Percentiles rank a stretch among this genome's conserved stretches.
These are phyloP conservation scores for Xerocomus cyaneibrunnescens DNA, from an alignment of 1,284 basidiomycete species.

Conservation along the genomic window DNA sequence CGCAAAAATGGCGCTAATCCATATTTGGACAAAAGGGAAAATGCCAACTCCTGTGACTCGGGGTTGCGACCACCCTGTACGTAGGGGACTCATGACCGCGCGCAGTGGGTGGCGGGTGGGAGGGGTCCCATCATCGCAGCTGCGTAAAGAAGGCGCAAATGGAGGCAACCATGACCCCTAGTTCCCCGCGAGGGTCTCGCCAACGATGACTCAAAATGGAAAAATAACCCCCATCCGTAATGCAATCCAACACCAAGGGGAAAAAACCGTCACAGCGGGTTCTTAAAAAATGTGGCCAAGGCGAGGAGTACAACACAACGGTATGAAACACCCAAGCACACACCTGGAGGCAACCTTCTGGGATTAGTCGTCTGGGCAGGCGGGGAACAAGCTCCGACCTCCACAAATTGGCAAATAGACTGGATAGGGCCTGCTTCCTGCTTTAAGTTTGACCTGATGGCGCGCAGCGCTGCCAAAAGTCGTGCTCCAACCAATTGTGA, in stretches of 20 bases:
- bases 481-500: constrained; percentile 56
- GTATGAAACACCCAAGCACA: constrained; percentile 18
- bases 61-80: constrained; percentile 6
- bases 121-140: constrained; percentile 1
- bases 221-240: neutral
- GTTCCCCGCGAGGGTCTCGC: constrained; percentile 8
- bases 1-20: constrained; percentile 10
- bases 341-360: constrained; percentile 10
- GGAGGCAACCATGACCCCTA: constrained; percentile 4
- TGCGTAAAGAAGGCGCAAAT: constrained; percentile 18
- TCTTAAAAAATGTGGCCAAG: constrained; percentile 7
- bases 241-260: constrained; percentile 2
- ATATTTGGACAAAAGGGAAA: constrained; percentile 10
- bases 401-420: constrained; percentile 23
- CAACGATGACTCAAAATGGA: constrained; percentile 8
- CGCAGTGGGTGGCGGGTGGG: constrained; percentile 5
- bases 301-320: constrained; percentile 1
- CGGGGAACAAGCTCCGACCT: constrained; percentile 38
- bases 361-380: constrained; percentile 16
- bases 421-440: constrained; percentile 1
- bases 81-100: constrained; percentile 7
- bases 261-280: neutral
- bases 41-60: constrained; percentile 8
- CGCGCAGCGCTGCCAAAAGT: constrained; percentile 48
- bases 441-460: constrained; percentile 17